A percentile compares a stretch with the other conserved stretches of the same genome.
Evolutionary conservation across 768 basidiomycete species (phyloP).

Genomic region (Neoboletus subvelutipes): DNA sequence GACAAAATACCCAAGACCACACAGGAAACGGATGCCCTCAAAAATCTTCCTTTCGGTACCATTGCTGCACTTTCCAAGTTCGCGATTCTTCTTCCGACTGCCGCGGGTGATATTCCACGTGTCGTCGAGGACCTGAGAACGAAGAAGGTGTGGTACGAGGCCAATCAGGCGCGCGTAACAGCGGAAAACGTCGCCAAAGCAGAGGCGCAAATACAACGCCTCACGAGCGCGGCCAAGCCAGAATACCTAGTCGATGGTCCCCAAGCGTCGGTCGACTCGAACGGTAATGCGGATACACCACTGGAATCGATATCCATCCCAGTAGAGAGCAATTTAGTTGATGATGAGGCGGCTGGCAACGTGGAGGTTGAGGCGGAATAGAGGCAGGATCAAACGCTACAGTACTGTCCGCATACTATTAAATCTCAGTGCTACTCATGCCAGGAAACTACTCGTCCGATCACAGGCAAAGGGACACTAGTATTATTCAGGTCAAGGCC

Average conservation of each 20-base stretch:
- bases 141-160: conserved; percentile 94
- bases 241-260: conserved; percentile 32
- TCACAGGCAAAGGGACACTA: conserved; percentile 18
- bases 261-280: conserved; percentile 33
- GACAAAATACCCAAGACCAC: conserved; percentile 41
- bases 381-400: conserved; percentile 12
- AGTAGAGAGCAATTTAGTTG: conserved; percentile 21
- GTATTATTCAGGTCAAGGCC: conserved; percentile 32
- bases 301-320: conserved; percentile 48
- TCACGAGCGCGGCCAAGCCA: conserved; percentile 45
- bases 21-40: conserved; percentile 36
- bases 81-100: conserved; percentile 87
- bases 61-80: conserved; percentile 84
- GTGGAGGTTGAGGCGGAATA: conserved; percentile 34
- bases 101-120: conserved; percentile 72
- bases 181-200: conserved; percentile 80
- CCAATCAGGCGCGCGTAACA: conserved; percentile 82
- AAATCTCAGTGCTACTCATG: conserved; percentile 23
- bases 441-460: conserved; percentile 15
- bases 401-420: conserved; percentile 14
- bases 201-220: conserved; percentile 68
- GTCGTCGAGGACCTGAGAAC: conserved; percentile 87
- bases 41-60: conserved; percentile 79
- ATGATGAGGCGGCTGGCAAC: conserved; percentile 43
- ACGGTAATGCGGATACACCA: conserved; percentile 41